Base-by-base conservation (phyloP, 139 green algal species). In the Mesostigma viride region DNA sequence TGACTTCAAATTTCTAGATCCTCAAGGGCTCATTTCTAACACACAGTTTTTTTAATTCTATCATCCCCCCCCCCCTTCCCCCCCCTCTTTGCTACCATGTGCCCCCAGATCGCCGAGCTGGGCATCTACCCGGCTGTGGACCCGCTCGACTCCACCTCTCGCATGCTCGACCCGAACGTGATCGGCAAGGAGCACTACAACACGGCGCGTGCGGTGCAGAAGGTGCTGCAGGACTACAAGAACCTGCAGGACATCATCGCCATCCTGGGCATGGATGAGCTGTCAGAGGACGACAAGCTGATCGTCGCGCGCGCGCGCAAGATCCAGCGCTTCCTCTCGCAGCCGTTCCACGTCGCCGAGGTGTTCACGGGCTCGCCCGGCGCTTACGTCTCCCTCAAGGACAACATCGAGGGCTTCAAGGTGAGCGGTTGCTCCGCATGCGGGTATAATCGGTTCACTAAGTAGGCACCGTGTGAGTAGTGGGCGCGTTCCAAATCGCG, bases 231-330 rank as follows among this genome's bases (percentile, higher is more conserved):
- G 80, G 84, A 79, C 57, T 85, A 85, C 73, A 85, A 85, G 67
- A 75, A 80, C 62, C 36, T 85, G n/a, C 86, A 97, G 86, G 93
- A 98, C 79, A 99, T 99, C 83, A 98, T 99, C 84, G 93, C 94
- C 76, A 99, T 99, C 83, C 84, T 99, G 70, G 94, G 94, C 58
- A 99, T 99, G 94, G 94, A 99, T 76, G 94, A 99, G 87, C 84
- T 99, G 72, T 88, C 70, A 35, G 94, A 99, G 80, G 94, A 98
- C 76, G 94, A 99, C 84, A 99, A 99, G 84, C 77, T 97, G 61
- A 95, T 87, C 3, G 94, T 99, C 33, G 88, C 94, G 0, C 90
- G 94, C 61, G 94, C 94, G 1, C 85, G 94, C 71, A 99, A 99
- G 87, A 94, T 98, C 56, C 91, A 97, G 87, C 86, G 94, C 57